These are phyloP conservation scores for Capsicum pubescens DNA, from an alignment of 257 asterid genomes.

Conservation along the genomic window DNA sequence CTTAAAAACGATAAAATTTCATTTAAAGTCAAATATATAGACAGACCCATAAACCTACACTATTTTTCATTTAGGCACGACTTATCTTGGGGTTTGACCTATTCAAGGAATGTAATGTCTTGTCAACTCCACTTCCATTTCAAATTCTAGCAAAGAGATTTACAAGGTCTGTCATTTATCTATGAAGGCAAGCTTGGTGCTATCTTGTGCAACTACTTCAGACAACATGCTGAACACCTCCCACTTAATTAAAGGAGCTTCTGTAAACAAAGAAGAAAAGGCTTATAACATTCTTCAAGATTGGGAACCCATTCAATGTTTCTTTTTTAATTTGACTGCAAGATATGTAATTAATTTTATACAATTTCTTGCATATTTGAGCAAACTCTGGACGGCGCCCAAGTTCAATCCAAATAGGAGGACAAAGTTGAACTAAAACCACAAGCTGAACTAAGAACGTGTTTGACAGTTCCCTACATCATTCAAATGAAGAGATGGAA, in stretches of 20 bases:
- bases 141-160: neutral
- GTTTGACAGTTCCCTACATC: neutral
- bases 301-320: neutral
- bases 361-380: neutral
- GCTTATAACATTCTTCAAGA: neutral
- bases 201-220: neutral
- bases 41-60: neutral
- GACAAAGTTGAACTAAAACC: neutral
- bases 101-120: neutral
- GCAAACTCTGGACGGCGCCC: neutral
- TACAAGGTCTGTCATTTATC: slow-evolving; percentile 5
- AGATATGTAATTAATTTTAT: neutral
- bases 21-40: slow-evolving; percentile 4
- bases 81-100: slow-evolving; percentile 18
- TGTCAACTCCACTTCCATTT: neutral
- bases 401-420: neutral
- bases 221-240: neutral
- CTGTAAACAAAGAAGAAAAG: neutral
- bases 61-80: slow-evolving; percentile 2
- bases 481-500: neutral
- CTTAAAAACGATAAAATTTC: neutral
- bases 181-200: neutral
- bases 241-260: neutral
- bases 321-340: neutral
- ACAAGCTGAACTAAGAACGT: slow-evolving; percentile 23